Evolutionary conservation across 805 yeast species (phyloP).

Genomic region (Phaffomyces opuntiae): DNA sequence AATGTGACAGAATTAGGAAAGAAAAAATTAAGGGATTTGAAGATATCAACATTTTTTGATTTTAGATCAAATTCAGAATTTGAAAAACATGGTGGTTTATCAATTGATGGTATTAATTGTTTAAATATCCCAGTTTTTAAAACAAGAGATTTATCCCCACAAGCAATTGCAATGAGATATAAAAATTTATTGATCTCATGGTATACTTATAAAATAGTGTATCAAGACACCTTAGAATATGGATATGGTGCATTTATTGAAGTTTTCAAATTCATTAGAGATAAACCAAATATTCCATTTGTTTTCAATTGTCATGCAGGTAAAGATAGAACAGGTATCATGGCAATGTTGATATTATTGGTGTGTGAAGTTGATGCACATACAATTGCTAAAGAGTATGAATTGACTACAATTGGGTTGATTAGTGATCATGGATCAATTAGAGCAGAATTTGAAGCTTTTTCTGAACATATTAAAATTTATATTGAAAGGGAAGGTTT

Average conservation of each 20-base stretch:
- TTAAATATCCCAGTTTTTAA: slow-evolving; percentile 51
- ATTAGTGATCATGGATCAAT: slow-evolving; percentile 32
- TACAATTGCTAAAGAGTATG: slow-evolving; percentile 69
- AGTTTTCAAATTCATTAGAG: slow-evolving; percentile 51
- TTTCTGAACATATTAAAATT: slow-evolving; percentile 5
- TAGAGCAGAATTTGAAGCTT: slow-evolving; percentile 18
- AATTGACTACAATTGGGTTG: slow-evolving; percentile 62
- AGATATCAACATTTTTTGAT: slow-evolving; percentile 55
- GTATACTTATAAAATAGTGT: slow-evolving; percentile 57
- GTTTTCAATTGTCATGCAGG: slow-evolving; percentile 81
- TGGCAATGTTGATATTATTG: slow-evolving; percentile 59
- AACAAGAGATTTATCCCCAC: slow-evolving; percentile 54
- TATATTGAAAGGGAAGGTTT: neutral
- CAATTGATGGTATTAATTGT: slow-evolving; percentile 39
- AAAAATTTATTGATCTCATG: slow-evolving; percentile 49
- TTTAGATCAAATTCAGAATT: slow-evolving; percentile 58
- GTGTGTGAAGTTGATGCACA: slow-evolving; percentile 60
- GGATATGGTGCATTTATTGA: slow-evolving; percentile 42
- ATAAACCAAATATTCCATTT: slow-evolving; percentile 43
- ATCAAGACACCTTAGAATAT: slow-evolving; percentile 45
- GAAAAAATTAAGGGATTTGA: slow-evolving; percentile 26
- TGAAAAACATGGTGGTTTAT: slow-evolving; percentile 36
- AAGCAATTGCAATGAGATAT: slow-evolving; percentile 49
- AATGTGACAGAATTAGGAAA: slow-evolving; percentile 49
- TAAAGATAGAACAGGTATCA: slow-evolving; percentile 76